A percentile compares a stretch with the other conserved stretches of the same genome.
Conservation (phyloP, 1,284 basidiomycete species). For the Earliella scabrosa region DNA sequence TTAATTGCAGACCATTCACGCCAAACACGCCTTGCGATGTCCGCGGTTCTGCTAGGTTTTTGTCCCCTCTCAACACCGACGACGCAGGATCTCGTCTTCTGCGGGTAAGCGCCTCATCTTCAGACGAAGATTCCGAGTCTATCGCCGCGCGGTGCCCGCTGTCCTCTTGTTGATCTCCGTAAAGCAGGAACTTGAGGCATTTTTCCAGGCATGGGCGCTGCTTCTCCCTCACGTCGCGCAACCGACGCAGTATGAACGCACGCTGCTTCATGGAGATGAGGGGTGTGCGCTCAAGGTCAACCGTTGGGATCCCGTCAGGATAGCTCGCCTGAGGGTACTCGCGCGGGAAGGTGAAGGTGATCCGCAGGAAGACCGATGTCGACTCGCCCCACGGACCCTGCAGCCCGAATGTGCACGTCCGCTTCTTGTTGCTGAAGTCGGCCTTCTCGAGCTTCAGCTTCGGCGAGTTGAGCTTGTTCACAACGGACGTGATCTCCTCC, state of each 20-base stretch:
- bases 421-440: slow-evolving; percentile 72
- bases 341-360: slow-evolving; percentile 90
- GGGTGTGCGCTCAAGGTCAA: slow-evolving; percentile 85
- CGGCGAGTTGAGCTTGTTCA: slow-evolving; percentile 68
- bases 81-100: slow-evolving; percentile 54
- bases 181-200: slow-evolving; percentile 81
- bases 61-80: slow-evolving; percentile 60
- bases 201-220: slow-evolving; percentile 81
- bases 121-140: slow-evolving; percentile 60
- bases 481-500: slow-evolving; percentile 83
- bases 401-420: slow-evolving; percentile 85
- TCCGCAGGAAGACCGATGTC: slow-evolving; percentile 81
- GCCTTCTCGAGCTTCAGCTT: slow-evolving; percentile 89
- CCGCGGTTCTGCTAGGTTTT: slow-evolving; percentile 80
- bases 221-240: slow-evolving; percentile 72
- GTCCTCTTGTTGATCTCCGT: slow-evolving; percentile 53
- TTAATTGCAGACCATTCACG: slow-evolving; percentile 78
- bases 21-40: slow-evolving; percentile 86
- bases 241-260: slow-evolving; percentile 75
- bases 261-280: slow-evolving; percentile 79
- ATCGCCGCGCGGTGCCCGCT: slow-evolving; percentile 43
- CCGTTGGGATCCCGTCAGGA: slow-evolving; percentile 70
- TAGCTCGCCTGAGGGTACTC: slow-evolving; percentile 73
- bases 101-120: slow-evolving; percentile 42
- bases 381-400: slow-evolving; percentile 91